These are phyloP conservation scores for Leishmania mexicana DNA, from an alignment of 208 protist genomes.

Conservation along the genomic window DNA sequence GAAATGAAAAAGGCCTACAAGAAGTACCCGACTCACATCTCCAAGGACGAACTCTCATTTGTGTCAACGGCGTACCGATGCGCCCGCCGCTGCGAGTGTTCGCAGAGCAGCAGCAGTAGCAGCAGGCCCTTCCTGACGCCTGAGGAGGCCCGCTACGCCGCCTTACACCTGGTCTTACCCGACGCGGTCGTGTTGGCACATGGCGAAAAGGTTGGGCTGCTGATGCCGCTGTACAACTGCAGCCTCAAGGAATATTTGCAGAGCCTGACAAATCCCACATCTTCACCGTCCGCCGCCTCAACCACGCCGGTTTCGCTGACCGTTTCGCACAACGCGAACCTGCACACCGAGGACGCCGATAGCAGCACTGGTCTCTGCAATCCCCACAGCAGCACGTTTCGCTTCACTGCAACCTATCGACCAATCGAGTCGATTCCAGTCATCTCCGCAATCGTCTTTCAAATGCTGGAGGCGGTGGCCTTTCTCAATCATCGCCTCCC, in stretches of 20 bases:
- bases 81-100: slow-evolving; percentile 12
- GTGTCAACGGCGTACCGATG: slow-evolving; percentile 29
- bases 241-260: slow-evolving; percentile 74
- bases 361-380: neutral
- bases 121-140: slow-evolving; percentile 15
- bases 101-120: slow-evolving; percentile 14
- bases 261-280: neutral
- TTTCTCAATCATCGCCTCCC: slow-evolving; percentile 59
- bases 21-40: slow-evolving; percentile 40
- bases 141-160: slow-evolving; percentile 27
- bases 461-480: slow-evolving; percentile 61
- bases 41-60: slow-evolving; percentile 38
- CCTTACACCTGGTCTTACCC: slow-evolving; percentile 62
- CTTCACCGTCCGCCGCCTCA: neutral
- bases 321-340: neutral
- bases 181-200: slow-evolving; percentile 53
- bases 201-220: slow-evolving; percentile 46
- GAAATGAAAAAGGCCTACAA: slow-evolving; percentile 33
- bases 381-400: neutral
- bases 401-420: slow-evolving; percentile 28
- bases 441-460: slow-evolving; percentile 60
- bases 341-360: slow-evolving; percentile 5
- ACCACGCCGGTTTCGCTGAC: neutral
- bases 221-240: slow-evolving; percentile 73
- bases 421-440: slow-evolving; percentile 49